A percentile compares a stretch with the other conserved stretches of the same genome.
Evolutionary conservation across 306 rosid genomes (phyloP).

Genomic region (Trifolium fragiferum): DNA sequence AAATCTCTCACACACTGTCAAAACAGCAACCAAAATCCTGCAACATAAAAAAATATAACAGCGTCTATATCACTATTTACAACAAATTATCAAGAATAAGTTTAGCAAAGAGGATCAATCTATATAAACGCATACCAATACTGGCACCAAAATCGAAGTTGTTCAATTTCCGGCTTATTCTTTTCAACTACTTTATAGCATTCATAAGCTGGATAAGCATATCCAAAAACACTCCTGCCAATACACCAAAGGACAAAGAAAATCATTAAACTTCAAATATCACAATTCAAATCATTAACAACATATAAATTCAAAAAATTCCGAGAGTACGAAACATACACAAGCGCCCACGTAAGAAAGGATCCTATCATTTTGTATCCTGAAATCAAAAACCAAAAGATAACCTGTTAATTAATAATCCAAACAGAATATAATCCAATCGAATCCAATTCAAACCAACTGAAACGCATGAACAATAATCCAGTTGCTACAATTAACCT

Average conservation of each 20-base stretch:
- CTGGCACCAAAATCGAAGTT: slow-evolving; percentile 98
- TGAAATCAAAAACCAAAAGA: slow-evolving; percentile 49
- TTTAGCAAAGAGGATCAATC: background rate
- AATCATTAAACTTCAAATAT: slow-evolving; percentile 4
- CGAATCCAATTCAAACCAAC: slow-evolving; percentile 30
- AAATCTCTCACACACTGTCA: slow-evolving; percentile 84
- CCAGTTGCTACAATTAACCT: background rate
- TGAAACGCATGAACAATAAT: slow-evolving; percentile 21
- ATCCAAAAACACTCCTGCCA: slow-evolving; percentile 91
- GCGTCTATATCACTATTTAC: slow-evolving; percentile 14
- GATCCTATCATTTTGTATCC: slow-evolving; percentile 89
- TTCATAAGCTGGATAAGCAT: slow-evolving; percentile 99
- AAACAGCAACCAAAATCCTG: slow-evolving; percentile 97
- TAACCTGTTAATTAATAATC: slow-evolving; percentile 39
- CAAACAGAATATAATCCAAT: slow-evolving; percentile 32
- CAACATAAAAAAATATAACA: slow-evolving; percentile 35
- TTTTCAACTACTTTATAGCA: slow-evolving; percentile 91
- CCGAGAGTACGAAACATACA: slow-evolving; percentile 58
- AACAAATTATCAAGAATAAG: background rate
- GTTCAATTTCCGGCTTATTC: slow-evolving; percentile 88
- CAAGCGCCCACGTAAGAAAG: slow-evolving; percentile 85
- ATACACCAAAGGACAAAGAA: slow-evolving; percentile 27
- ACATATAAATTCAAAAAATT: background rate
- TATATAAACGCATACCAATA: slow-evolving; percentile 64
- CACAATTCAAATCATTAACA: slow-evolving; percentile 20